These are phyloP conservation scores for Chytriomyces hyalinus DNA, from an alignment of 192 early-diverging fungal species.

Conservation along the genomic window DNA sequence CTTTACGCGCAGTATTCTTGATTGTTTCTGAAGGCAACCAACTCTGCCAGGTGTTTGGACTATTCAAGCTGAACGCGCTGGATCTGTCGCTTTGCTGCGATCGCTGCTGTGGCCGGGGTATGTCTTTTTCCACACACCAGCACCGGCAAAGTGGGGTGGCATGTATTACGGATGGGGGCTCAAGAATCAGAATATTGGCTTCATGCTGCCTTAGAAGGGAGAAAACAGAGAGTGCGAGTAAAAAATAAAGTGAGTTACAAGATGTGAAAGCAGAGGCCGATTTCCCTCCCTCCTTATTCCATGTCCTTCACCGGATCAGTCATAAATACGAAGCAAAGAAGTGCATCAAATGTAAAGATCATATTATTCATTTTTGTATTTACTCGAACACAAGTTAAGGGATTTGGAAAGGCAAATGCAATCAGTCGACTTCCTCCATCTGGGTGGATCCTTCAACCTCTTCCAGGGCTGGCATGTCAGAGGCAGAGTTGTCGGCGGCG, in stretches of 20 bases:
- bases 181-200: slow-evolving; percentile 59
- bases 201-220: slow-evolving; percentile 45
- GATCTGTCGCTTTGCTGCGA: slow-evolving; percentile 51
- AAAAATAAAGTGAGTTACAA: too few species aligned
- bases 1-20: too few species aligned
- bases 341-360: too few species aligned
- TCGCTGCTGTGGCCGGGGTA: slow-evolving; percentile 67
- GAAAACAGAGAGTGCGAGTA: too few species aligned
- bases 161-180: slow-evolving; percentile 60
- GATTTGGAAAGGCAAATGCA: neutral
- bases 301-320: too few species aligned
- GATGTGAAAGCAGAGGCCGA: too few species aligned
- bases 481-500: slow-evolving; percentile 40
- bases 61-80: slow-evolving; percentile 49
- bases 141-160: slow-evolving; percentile 50
- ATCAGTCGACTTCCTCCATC: slow-evolving; percentile 72
- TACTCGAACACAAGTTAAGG: too few species aligned
- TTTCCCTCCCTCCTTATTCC: too few species aligned
- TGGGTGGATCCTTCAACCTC: slow-evolving; percentile 56
- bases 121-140: slow-evolving; percentile 54
- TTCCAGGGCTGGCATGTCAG: slow-evolving; percentile 66
- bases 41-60: slow-evolving; percentile 56
- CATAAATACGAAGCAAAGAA: too few species aligned
- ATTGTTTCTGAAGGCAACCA: neutral
- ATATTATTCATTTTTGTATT: too few species aligned